phyloP scores from a whole-genome alignment of 176 grass and related monocot genomes.

The Carex pumila region DNA sequence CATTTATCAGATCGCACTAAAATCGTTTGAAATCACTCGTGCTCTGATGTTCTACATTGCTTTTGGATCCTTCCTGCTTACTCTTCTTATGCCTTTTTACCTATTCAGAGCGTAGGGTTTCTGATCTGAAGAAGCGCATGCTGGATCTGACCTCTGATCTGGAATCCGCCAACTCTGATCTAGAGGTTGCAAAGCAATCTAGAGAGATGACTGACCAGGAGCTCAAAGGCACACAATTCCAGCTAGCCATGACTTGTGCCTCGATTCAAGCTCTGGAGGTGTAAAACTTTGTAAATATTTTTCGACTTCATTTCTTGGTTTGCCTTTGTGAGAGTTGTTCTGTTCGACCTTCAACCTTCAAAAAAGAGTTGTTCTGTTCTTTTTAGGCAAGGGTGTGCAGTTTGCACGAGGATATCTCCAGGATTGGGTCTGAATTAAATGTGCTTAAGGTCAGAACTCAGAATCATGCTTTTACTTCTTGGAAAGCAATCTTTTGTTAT shows the following conservation, averaged over 20 bases:
- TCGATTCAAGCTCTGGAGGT: slow-evolving; percentile 52
- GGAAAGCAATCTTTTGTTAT: neutral
- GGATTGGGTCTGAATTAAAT: slow-evolving; percentile 33
- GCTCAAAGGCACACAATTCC: slow-evolving; percentile 45
- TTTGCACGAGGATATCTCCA: slow-evolving; percentile 55
- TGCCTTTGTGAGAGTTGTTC: neutral
- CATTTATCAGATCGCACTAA: neutral
- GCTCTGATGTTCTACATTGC: neutral
- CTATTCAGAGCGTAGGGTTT: slow-evolving; percentile 47
- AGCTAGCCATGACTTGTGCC: slow-evolving; percentile 37
- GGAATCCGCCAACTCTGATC: slow-evolving; percentile 34
- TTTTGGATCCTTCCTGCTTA: neutral
- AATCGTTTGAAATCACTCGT: neutral
- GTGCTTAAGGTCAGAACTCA: slow-evolving; percentile 53
- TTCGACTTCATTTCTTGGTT: neutral
- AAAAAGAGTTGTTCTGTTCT: neutral
- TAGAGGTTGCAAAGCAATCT: slow-evolving; percentile 43
- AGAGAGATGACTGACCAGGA: slow-evolving; percentile 49
- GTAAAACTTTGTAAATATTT: neutral
- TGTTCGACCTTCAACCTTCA: neutral
- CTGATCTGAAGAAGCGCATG: slow-evolving; percentile 49
- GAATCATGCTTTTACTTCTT: neutral
- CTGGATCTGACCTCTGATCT: slow-evolving; percentile 25
- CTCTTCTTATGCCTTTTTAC: neutral
- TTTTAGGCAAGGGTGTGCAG: slow-evolving; percentile 39